Conservation (phyloP, 2,329 filamentous ascomycete genomes). For the Arthrobotrys sphaeroides region DNA sequence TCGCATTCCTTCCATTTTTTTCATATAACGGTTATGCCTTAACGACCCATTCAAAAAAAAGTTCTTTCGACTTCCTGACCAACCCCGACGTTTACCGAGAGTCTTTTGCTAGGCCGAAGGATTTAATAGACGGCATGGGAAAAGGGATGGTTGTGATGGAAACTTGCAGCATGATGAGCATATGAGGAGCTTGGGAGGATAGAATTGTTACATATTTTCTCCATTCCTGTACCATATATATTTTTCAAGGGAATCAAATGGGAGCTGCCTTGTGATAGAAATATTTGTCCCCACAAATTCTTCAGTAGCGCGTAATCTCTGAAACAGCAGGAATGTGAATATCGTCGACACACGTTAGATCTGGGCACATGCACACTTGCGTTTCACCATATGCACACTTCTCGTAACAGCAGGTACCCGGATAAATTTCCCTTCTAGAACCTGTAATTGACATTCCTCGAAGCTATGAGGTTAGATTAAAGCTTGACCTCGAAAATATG, state of each 20-base stretch:
- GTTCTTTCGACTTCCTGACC: background rate
- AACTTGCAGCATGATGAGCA: constrained; percentile 4
- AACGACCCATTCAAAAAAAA: constrained; percentile 23
- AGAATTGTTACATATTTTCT: constrained; percentile 49
- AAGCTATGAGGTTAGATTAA: background rate
- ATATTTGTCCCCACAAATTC: constrained; percentile 4
- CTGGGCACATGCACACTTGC: background rate
- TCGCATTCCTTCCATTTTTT: constrained; percentile 29
- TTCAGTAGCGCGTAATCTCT: background rate
- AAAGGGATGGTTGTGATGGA: constrained; percentile 2
- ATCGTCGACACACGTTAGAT: background rate
- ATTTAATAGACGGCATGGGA: constrained; percentile 22
- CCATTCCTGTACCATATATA: constrained; percentile 52
- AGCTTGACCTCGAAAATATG: constrained; percentile 3
- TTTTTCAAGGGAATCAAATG: constrained; percentile 39
- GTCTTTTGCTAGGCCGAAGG: constrained; percentile 33
- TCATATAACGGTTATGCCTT: constrained; percentile 20
- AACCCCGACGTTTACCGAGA: constrained; percentile 14
- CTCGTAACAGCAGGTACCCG: background rate
- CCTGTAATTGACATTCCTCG: constrained; percentile 15
- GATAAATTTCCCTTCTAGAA: constrained; percentile 13
- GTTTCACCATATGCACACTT: background rate
- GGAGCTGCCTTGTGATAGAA: constrained; percentile 32
- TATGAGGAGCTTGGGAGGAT: constrained; percentile 17
- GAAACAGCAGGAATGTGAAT: background rate